These are phyloP conservation scores for Suhomyces choctaworum DNA, from an alignment of 1,139 yeast genomes.

Conservation along the genomic window DNA sequence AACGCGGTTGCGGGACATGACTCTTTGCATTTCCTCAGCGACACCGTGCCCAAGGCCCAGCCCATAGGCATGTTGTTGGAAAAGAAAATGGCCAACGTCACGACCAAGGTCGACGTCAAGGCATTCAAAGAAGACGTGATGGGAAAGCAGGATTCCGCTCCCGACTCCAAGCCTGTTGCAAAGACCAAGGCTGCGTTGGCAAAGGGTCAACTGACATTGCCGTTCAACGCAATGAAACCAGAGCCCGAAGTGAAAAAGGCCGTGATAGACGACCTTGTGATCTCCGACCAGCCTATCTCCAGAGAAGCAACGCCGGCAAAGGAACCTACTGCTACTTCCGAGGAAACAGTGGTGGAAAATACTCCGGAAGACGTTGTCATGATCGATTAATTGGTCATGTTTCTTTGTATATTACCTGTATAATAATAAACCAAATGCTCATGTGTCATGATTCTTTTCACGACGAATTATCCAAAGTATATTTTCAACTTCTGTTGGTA, in stretches of 20 bases:
- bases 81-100: slow-evolving; percentile 44
- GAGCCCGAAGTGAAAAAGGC: slow-evolving; percentile 32
- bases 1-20: slow-evolving; percentile 68
- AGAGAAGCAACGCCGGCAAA: slow-evolving; percentile 3
- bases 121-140: slow-evolving; percentile 8
- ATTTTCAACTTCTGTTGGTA: slow-evolving; percentile 32
- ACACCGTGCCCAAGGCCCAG: slow-evolving; percentile 65
- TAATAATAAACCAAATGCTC: slow-evolving; percentile 2
- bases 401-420: slow-evolving; percentile 6
- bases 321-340: background rate
- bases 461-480: slow-evolving; percentile 33
- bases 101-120: slow-evolving; percentile 8
- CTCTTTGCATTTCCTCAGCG: slow-evolving; percentile 65
- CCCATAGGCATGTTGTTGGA: slow-evolving; percentile 54
- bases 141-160: slow-evolving; percentile 11
- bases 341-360: slow-evolving; percentile 17
- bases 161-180: slow-evolving; percentile 7
- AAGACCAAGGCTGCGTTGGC: slow-evolving; percentile 23
- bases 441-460: slow-evolving; percentile 1
- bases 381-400: slow-evolving; percentile 15
- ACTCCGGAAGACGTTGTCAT: slow-evolving; percentile 20
- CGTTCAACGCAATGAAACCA: slow-evolving; percentile 16
- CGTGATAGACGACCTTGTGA: slow-evolving; percentile 36
- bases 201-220: slow-evolving; percentile 44
- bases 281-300: slow-evolving; percentile 17